Percentiles rank a stretch among this genome's conserved stretches.
phyloP scores from a whole-genome alignment of 2,329 filamentous ascomycete species.

The Parastagonospora nodorum region DNA sequence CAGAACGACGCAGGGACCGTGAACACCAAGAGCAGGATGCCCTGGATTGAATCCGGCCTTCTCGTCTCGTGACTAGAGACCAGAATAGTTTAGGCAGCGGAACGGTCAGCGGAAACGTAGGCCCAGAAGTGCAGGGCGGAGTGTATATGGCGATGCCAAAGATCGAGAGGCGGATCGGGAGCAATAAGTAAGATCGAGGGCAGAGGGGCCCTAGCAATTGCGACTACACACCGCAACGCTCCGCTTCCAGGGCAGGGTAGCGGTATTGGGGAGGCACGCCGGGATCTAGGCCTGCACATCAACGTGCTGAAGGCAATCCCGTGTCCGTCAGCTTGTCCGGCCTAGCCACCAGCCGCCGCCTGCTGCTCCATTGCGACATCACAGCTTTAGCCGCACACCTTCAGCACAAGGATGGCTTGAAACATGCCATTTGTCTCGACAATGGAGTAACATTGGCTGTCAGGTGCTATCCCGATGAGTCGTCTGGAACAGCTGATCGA shows the following conservation, averaged over 20 bases:
- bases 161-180: conserved; percentile 4
- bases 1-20: conserved; percentile 7
- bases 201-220: conserved; percentile 1
- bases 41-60: neutral
- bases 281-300: conserved; percentile 7
- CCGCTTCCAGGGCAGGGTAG: conserved; percentile 7
- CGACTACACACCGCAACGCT: conserved; percentile 1
- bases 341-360: conserved; percentile 6
- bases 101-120: conserved; percentile 8
- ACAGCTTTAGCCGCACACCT: neutral
- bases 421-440: neutral
- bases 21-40: neutral
- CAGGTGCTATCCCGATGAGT: conserved; percentile 4
- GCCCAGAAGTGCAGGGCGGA: conserved; percentile 2
- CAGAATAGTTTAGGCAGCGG: neutral
- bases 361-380: conserved; percentile 7
- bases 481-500: conserved; percentile 7
- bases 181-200: conserved; percentile 9
- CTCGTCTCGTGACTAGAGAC: too few relatives aligned
- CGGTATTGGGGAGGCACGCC: neutral
- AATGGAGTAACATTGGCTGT: neutral
- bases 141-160: conserved; percentile 1
- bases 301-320: neutral
- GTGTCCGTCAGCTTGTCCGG: conserved; percentile 5
- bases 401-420: neutral